Conservation (phyloP, 2,329 filamentous ascomycete genomes). For the Trichoderma atrobrunneum region DNA sequence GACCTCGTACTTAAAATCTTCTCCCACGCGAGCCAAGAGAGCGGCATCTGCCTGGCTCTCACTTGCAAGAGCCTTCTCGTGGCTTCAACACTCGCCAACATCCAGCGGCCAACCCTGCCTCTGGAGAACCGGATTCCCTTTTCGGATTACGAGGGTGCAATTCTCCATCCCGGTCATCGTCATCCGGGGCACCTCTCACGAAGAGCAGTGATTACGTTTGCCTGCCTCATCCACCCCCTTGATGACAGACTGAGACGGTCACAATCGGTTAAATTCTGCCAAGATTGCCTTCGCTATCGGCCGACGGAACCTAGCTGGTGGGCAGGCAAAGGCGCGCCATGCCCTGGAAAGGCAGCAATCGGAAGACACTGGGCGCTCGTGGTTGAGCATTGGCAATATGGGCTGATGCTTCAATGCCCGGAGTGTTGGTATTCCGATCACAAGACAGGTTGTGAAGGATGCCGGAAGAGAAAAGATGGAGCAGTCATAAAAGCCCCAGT, state of each 20-base stretch:
- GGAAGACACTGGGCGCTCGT: background rate
- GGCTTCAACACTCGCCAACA: background rate
- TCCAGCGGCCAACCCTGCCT: background rate
- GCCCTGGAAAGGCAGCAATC: background rate
- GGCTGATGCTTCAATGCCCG: background rate
- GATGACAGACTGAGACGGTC: background rate
- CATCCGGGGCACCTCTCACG: background rate
- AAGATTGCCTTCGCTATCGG: background rate
- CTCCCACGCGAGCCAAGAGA: background rate
- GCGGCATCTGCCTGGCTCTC: background rate
- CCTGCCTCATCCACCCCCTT: background rate
- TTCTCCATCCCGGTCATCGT: background rate
- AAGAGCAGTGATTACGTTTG: background rate
- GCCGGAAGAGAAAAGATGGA: background rate
- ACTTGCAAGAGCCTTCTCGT: background rate
- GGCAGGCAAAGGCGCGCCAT: background rate
- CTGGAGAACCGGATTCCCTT: background rate
- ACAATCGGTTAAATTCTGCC: background rate
- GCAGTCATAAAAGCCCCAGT: background rate
- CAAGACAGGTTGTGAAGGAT: background rate
- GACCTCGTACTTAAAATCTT: background rate
- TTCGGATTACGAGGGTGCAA: background rate
- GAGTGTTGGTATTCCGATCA: slow-evolving; percentile 3
- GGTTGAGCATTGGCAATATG: background rate
- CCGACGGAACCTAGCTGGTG: background rate